Percentiles rank a stretch among this genome's conserved stretches.
phyloP scores from a whole-genome alignment of 2,329 filamentous ascomycete genomes.

The Aspergillus sp. region DNA sequence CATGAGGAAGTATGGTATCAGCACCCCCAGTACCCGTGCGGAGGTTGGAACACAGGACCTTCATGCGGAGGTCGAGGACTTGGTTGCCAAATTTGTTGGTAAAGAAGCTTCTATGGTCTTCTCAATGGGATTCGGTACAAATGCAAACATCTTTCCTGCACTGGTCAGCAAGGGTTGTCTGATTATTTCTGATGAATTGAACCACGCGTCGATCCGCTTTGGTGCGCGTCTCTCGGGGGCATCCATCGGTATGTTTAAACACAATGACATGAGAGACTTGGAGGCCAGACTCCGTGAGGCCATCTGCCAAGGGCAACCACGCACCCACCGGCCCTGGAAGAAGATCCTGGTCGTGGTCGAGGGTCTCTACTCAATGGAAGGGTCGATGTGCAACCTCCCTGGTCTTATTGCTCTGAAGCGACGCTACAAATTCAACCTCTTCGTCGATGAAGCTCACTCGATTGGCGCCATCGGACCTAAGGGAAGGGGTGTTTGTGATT shows the following conservation, averaged over 20 bases:
- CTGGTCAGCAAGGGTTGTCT: constrained; percentile 89
- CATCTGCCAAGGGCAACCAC: constrained; percentile 93
- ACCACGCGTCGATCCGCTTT: constrained; percentile 95
- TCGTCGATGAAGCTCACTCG: constrained; percentile 94
- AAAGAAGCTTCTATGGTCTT: constrained; percentile 95
- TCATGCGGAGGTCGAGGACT: constrained; percentile 79
- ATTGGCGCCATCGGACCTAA: constrained; percentile 84
- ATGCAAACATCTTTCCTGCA: constrained; percentile 86
- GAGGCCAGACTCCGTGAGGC: constrained; percentile 83
- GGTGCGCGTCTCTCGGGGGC: constrained; percentile 90
- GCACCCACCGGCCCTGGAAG: constrained; percentile 98
- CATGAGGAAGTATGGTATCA: constrained; percentile 80
- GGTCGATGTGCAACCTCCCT: constrained; percentile 96
- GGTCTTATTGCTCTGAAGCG: constrained; percentile 81
- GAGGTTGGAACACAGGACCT: constrained; percentile 87
- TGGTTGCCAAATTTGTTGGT: constrained; percentile 86
- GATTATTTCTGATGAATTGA: constrained; percentile 94
- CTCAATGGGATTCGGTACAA: constrained; percentile 98
- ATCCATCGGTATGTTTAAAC: constrained; percentile 93
- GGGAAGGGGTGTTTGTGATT: constrained; percentile 93
- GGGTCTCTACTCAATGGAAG: constrained; percentile 98
- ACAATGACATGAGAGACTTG: constrained; percentile 89
- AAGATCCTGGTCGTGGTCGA: constrained; percentile 97
- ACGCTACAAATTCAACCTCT: constrained; percentile 95
- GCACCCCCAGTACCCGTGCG: constrained; percentile 71